Evolutionary conservation across 345 rosid genomes (phyloP).

Genomic region (Citrus maxima): DNA sequence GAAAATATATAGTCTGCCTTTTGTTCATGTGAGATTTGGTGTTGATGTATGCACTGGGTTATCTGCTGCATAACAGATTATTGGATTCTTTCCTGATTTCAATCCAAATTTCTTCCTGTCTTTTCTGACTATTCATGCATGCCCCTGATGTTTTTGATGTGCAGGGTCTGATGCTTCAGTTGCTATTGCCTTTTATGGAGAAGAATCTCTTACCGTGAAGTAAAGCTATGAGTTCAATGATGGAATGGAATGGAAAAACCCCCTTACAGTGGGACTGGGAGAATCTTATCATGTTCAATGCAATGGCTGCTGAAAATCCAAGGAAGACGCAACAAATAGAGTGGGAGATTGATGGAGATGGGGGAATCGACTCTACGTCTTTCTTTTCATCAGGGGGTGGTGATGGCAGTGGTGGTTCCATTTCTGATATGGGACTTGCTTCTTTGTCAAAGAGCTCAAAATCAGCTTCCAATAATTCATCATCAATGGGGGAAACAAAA

Average conservation of each 20-base stretch:
- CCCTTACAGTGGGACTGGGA: slow-evolving; percentile 85
- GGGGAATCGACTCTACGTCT: slow-evolving; percentile 53
- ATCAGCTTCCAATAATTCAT: slow-evolving; percentile 67
- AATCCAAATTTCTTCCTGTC: background rate
- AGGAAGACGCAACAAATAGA: slow-evolving; percentile 47
- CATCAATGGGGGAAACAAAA: slow-evolving; percentile 50
- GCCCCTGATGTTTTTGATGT: background rate
- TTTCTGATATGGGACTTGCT: slow-evolving; percentile 62
- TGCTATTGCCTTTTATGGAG: slow-evolving; percentile 17
- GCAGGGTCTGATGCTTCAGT: slow-evolving; percentile 26
- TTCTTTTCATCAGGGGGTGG: slow-evolving; percentile 51
- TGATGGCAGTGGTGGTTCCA: slow-evolving; percentile 53
- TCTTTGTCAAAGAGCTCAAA: slow-evolving; percentile 67
- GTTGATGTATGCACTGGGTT: slow-evolving; percentile 16
- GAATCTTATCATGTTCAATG: slow-evolving; percentile 51
- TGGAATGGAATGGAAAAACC: slow-evolving; percentile 83
- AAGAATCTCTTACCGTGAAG: slow-evolving; percentile 4
- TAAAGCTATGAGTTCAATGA: slow-evolving; percentile 42
- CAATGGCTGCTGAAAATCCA: slow-evolving; percentile 47
- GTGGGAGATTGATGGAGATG: slow-evolving; percentile 68
- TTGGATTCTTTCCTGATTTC: background rate
- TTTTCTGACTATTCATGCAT: background rate
- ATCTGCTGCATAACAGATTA: background rate
- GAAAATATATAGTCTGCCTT: slow-evolving; percentile 4
- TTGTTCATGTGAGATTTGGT: slow-evolving; percentile 20